Evolutionary conservation across 2,329 filamentous ascomycete genomes (phyloP).

Genomic region (Aspergillus arachidicola): DNA sequence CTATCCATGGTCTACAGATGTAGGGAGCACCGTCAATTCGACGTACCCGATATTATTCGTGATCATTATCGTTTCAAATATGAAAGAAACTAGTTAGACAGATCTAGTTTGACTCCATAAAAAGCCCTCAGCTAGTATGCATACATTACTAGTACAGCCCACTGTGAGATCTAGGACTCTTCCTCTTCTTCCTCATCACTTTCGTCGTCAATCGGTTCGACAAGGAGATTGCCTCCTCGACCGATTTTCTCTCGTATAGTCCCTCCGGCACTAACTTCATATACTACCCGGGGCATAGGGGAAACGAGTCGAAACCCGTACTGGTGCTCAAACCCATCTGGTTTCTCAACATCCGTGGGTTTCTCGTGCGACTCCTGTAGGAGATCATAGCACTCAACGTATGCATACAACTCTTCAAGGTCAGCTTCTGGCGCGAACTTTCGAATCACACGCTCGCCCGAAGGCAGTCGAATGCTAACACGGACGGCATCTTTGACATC

Average conservation of each 20-base stretch:
- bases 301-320: constrained; percentile 86
- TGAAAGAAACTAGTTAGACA: not conserved
- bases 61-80: not conserved
- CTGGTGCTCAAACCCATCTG: constrained; percentile 72
- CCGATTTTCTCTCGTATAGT: constrained; percentile 75
- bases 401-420: constrained; percentile 91
- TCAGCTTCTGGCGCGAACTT: constrained; percentile 70
- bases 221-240: constrained; percentile 82
- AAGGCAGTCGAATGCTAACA: constrained; percentile 64
- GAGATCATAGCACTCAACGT: constrained; percentile 85
- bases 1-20: not conserved
- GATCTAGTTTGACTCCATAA: not conserved
- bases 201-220: constrained; percentile 67
- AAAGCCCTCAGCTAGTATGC: not conserved
- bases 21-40: not conserved
- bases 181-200: constrained; percentile 52
- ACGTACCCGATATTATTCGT: not conserved
- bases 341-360: constrained; percentile 51
- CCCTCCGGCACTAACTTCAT: constrained; percentile 66
- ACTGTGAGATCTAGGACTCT: constrained; percentile 27
- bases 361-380: constrained; percentile 46
- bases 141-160: constrained; percentile 6
- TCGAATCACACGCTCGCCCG: constrained; percentile 74
- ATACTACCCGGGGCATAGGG: constrained; percentile 81
- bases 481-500: constrained; percentile 71